Base-by-base conservation (phyloP, 306 rosid genomes). In the Cicer yamashitae region DNA sequence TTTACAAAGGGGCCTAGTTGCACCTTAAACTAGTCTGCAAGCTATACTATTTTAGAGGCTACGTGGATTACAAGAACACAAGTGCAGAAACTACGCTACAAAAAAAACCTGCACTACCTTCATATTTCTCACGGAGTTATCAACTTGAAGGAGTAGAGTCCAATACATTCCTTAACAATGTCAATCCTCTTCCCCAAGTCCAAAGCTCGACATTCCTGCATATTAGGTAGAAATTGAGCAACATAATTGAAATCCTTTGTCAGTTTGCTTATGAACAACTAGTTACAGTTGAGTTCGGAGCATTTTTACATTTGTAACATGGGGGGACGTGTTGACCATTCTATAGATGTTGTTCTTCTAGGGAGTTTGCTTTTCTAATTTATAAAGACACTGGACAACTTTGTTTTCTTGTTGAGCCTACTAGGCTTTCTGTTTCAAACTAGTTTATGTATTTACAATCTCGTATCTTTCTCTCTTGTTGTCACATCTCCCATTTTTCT, bases 161-260 rank as follows among this genome's bases (percentile, higher is more conserved):
- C 54, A 66, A 22, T 46, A 66, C 40, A 44, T 66, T 66, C 10
- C 39, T 18, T 66, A 66, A 45, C 53, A 44, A 12, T 44, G 53
- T 22, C 54, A 66, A 17, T 66, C 53, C 51, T 44, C 53, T 3
- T 10, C 15, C 40, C 71, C 40, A 18, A 66, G 40, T 44, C 40
- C 39, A 18, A n/a, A 66, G 14, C 38, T 66, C 45, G 71, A 44
- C 8, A 44, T 64, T 64, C 37, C 13, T 14, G 50, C 70, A 64
- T 64, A 25, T 44, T 43, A 44, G 71, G 71, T 44, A 66, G 71
- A 66, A 44, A 44, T 66, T 18, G 71, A 44, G 54, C 45, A 66
- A 20, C 38, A 66, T 10, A 44, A 66, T 18, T 66, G 54, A 66
- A 44, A 53, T 44, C 71, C 54, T 6, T 43, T 43, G 71, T 44